phyloP scores from a whole-genome alignment of 306 rosid species.

The Cyclanthera cordifolia region DNA sequence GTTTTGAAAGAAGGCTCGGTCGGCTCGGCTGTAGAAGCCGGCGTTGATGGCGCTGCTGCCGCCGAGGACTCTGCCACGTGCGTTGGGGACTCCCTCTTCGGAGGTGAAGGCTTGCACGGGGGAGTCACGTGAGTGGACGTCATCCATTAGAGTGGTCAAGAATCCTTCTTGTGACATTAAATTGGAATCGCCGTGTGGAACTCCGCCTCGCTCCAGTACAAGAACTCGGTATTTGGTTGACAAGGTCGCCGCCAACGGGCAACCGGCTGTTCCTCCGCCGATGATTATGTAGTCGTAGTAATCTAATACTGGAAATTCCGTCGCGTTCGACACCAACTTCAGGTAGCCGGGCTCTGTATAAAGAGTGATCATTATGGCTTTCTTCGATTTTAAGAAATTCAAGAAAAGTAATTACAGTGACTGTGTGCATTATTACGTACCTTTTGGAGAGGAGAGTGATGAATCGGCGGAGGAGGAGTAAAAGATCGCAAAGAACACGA shows the following conservation, averaged over 20 bases:
- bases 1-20: constrained; percentile 31
- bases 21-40: constrained; percentile 86
- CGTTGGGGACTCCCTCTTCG: constrained; percentile 79
- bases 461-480: neutral
- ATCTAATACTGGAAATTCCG: constrained; percentile 42
- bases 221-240: constrained; percentile 46
- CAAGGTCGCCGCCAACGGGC: constrained; percentile 77
- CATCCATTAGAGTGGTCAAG: constrained; percentile 42
- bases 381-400: no score
- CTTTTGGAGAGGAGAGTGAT: neutral
- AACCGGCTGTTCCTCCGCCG: constrained; percentile 93
- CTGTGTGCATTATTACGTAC: neutral
- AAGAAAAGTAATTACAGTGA: neutral
- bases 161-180: constrained; percentile 75
- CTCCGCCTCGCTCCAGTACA: constrained; percentile 65
- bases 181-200: constrained; percentile 23
- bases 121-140: constrained; percentile 28
- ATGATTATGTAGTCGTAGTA: constrained; percentile 80
- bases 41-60: constrained; percentile 93
- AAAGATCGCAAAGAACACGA: neutral
- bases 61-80: constrained; percentile 83
- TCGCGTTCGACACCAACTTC: constrained; percentile 56
- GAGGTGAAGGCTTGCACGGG: constrained; percentile 62
- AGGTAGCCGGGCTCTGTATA: constrained; percentile 31
- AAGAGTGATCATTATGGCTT: no score